These are phyloP conservation scores for Cucumis sativus DNA, from an alignment of 306 rosid species.

Conservation along the genomic window Cucumber_9930_V3 NC_026660.2:561001-561500, in stretches of 20 bases:
- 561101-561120: neutral
- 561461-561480: no score
- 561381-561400: no score
- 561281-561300: no score
- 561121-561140: neutral
- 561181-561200: neutral
- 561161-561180: neutral
- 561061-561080: neutral
- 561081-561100: neutral
- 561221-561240: neutral
- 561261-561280: neutral
- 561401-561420: no score
- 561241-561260: neutral
- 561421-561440: no score
- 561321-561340: no score
- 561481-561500: no score
- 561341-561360: no score
- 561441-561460: no score
- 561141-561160: neutral
- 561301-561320: no score
- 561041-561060: neutral
- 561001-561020: neutral
- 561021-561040: neutral
- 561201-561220: neutral
- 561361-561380: no score